Percentiles rank a stretch among this genome's conserved stretches.
These are phyloP conservation scores for Phytophthora megakarya DNA, from an alignment of 352 stramenopile species.

Conservation along the genomic window DNA sequence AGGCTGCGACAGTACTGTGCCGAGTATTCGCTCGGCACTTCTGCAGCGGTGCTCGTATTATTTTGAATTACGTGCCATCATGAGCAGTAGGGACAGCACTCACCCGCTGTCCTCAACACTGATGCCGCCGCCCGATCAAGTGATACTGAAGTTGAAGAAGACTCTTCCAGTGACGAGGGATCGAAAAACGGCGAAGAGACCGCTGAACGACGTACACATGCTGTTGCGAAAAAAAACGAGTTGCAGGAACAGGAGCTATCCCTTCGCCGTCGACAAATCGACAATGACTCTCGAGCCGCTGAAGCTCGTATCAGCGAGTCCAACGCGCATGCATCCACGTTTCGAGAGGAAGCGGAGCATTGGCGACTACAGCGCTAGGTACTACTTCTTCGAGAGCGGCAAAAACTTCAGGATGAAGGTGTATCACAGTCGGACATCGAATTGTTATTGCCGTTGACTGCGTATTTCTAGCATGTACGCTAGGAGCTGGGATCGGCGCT, in stretches of 20 bases:
- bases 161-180: background rate
- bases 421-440: conserved; percentile 22
- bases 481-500: conserved; percentile 14
- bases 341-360: conserved; percentile 20
- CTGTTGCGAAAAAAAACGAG: background rate
- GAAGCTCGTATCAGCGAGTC: conserved; percentile 11
- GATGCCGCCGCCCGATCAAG: background rate
- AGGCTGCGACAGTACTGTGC: background rate
- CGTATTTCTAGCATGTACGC: conserved; percentile 19
- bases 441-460: conserved; percentile 1
- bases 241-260: conserved; percentile 11
- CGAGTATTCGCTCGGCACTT: background rate
- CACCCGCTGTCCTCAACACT: conserved; percentile 4
- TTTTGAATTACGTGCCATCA: conserved; percentile 13
- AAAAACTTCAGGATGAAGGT: conserved; percentile 23
- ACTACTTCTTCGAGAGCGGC: conserved; percentile 18
- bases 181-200: too few species aligned
- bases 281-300: conserved; percentile 5
- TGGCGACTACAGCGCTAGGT: conserved; percentile 14
- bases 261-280: conserved; percentile 1
- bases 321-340: conserved; percentile 12
- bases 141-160: background rate
- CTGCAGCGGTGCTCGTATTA: conserved; percentile 9
- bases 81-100: conserved; percentile 4
- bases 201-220: too few species aligned